A percentile compares a stretch with the other conserved stretches of the same genome.
Evolutionary conservation across 1,139 yeast species (phyloP).

Genomic region (Zygosaccharomyces sapae): DNA sequence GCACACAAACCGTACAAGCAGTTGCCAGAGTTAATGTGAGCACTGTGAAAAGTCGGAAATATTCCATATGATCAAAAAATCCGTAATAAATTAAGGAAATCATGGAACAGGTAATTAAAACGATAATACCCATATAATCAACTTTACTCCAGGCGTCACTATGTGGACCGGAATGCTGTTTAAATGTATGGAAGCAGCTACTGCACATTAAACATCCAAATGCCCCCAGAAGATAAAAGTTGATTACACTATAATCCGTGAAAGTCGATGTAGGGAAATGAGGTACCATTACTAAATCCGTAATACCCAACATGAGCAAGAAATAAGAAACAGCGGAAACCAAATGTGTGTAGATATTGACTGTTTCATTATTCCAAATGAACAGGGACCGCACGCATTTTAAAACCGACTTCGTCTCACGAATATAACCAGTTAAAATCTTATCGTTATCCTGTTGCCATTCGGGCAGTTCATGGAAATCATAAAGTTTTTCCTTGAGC

Average conservation of each 20-base stretch:
- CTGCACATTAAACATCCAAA: slow-evolving; percentile 64
- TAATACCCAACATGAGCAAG: slow-evolving; percentile 27
- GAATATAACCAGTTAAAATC: slow-evolving; percentile 69
- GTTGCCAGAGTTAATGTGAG: slow-evolving; percentile 55
- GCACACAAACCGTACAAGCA: slow-evolving; percentile 60
- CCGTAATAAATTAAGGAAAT: slow-evolving; percentile 69
- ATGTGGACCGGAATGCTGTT: slow-evolving; percentile 64
- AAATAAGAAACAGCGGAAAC: slow-evolving; percentile 56
- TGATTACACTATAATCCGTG: slow-evolving; percentile 45
- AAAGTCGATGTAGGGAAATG: slow-evolving; percentile 45
- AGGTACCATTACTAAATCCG: slow-evolving; percentile 37
- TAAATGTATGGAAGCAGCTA: slow-evolving; percentile 72
- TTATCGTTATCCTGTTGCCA: slow-evolving; percentile 88
- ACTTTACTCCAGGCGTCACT: slow-evolving; percentile 63
- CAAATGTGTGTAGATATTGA: slow-evolving; percentile 77
- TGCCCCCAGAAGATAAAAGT: slow-evolving; percentile 49
- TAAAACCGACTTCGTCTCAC: slow-evolving; percentile 53
- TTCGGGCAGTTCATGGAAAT: slow-evolving; percentile 53
- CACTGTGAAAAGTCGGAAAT: slow-evolving; percentile 45
- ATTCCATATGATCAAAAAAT: slow-evolving; percentile 48
- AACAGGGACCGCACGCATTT: slow-evolving; percentile 54
- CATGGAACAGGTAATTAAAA: slow-evolving; percentile 72
- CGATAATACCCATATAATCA: slow-evolving; percentile 83
- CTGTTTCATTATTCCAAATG: slow-evolving; percentile 77
- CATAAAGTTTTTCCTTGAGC: slow-evolving; percentile 16